Percentiles rank a stretch among this genome's conserved stretches.
Conservation (phyloP, 441 rosid species). For the Mallotus japonicus region DNA sequence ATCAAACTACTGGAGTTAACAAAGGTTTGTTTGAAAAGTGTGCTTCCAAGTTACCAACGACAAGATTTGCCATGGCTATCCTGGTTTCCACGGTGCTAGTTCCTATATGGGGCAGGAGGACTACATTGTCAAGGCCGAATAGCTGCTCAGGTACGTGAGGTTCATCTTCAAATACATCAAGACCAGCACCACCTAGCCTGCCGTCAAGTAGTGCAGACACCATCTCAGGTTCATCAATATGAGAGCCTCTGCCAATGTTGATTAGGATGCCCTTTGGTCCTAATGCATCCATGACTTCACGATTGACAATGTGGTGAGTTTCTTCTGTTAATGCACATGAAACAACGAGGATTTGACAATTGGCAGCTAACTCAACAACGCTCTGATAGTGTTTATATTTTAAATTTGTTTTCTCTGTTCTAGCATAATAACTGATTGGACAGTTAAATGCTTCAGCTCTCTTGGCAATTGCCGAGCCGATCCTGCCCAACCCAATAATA, state of each 20-base stretch:
- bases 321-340: conserved; percentile 58
- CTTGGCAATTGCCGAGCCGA: conserved; percentile 61
- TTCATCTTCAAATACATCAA: conserved; percentile 61
- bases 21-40: conserved; percentile 48
- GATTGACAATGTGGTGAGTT: conserved; percentile 53
- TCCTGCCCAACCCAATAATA: conserved; percentile 69
- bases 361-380: conserved; percentile 51
- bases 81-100: conserved; percentile 56
- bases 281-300: conserved; percentile 52
- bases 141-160: conserved; percentile 58
- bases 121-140: conserved; percentile 53
- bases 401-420: conserved; percentile 44
- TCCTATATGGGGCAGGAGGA: conserved; percentile 56
- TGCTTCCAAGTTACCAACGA: conserved; percentile 59
- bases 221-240: conserved; percentile 61
- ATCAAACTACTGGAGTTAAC: conserved; percentile 52
- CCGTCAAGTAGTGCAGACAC: conserved; percentile 63
- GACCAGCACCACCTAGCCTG: conserved; percentile 64
- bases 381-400: conserved; percentile 47
- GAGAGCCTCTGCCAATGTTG: conserved; percentile 66
- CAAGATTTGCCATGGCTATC: conserved; percentile 65
- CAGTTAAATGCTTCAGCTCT: conserved; percentile 70
- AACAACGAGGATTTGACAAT: conserved; percentile 51
- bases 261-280: conserved; percentile 65
- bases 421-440: conserved; percentile 49